Conservation (phyloP, 2,329 filamentous ascomycete species). For the Xylaria sp. region DNA sequence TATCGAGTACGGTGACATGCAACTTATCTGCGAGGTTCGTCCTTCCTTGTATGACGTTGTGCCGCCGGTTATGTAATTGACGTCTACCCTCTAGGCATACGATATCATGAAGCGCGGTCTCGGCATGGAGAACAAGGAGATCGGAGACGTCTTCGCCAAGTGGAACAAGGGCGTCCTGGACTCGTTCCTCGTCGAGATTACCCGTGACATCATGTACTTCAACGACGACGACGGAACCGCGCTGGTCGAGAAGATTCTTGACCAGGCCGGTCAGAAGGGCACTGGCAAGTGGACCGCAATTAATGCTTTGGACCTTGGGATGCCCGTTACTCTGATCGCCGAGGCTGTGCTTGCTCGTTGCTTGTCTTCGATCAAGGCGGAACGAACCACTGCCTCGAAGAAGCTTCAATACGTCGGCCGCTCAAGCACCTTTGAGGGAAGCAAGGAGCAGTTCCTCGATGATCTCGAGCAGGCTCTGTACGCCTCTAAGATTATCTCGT, state of each 20-base stretch:
- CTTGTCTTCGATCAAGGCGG: slow-evolving; percentile 89
- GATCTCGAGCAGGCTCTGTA: slow-evolving; percentile 99
- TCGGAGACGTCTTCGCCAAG: slow-evolving; percentile 88
- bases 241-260: slow-evolving; percentile 97
- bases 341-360: slow-evolving; percentile 96
- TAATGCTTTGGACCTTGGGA: slow-evolving; percentile 96
- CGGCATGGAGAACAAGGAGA: slow-evolving; percentile 87
- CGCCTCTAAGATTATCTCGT: slow-evolving; percentile 99
- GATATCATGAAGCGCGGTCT: slow-evolving; percentile 99
- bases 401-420: slow-evolving; percentile 77
- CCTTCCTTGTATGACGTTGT: neutral
- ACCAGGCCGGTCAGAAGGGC: slow-evolving; percentile 98
- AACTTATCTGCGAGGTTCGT: slow-evolving; percentile 95
- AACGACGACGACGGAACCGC: slow-evolving; percentile 91
- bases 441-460: slow-evolving; percentile 91
- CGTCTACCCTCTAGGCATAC: slow-evolving; percentile 70
- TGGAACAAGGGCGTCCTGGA: slow-evolving; percentile 99
- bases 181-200: slow-evolving; percentile 99
- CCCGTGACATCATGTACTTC: slow-evolving; percentile 97
- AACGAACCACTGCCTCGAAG: slow-evolving; percentile 81
- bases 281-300: slow-evolving; percentile 99
- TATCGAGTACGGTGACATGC: slow-evolving; percentile 99
- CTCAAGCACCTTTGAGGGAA: slow-evolving; percentile 77
- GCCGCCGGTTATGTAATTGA: slow-evolving; percentile 8
- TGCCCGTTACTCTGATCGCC: slow-evolving; percentile 97